Conservation (phyloP, 164 flowering plant genomes). For the Berberis vulgaris region DNA sequence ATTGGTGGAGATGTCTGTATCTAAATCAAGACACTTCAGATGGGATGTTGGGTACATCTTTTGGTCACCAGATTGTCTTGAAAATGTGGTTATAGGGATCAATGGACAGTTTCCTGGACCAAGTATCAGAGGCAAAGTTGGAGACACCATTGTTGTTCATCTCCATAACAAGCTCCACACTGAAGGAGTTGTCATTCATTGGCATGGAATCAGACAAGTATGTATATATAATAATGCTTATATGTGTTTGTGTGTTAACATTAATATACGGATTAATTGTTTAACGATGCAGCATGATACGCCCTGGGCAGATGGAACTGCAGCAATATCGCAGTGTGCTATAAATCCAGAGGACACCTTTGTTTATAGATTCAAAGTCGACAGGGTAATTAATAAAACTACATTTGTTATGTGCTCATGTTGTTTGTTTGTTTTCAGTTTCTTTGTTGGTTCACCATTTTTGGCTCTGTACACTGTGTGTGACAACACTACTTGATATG, state of each 20-base stretch:
- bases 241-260: not conserved
- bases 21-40: conserved; percentile 23
- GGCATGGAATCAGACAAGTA: conserved; percentile 94
- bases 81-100: conserved; percentile 54
- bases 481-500: not conserved
- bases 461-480: not conserved
- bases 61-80: conserved; percentile 64
- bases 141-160: conserved; percentile 59
- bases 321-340: conserved; percentile 74
- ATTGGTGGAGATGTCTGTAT: too few relatives aligned
- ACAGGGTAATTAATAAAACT: conserved; percentile 35
- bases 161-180: conserved; percentile 65
- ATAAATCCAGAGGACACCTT: conserved; percentile 77
- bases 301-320: conserved; percentile 98
- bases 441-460: not conserved
- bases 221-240: not conserved
- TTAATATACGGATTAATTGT: not conserved
- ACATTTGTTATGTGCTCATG: not conserved
- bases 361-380: conserved; percentile 57
- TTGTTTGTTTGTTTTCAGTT: not conserved
- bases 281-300: conserved; percentile 42
- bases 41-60: conserved; percentile 63
- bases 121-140: conserved; percentile 53
- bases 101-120: conserved; percentile 91
- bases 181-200: conserved; percentile 79